A percentile compares a stretch with the other conserved stretches of the same genome.
Evolutionary conservation across 2,329 filamentous ascomycete species (phyloP).

Genomic region (Scedosporium aurantiacum): DNA sequence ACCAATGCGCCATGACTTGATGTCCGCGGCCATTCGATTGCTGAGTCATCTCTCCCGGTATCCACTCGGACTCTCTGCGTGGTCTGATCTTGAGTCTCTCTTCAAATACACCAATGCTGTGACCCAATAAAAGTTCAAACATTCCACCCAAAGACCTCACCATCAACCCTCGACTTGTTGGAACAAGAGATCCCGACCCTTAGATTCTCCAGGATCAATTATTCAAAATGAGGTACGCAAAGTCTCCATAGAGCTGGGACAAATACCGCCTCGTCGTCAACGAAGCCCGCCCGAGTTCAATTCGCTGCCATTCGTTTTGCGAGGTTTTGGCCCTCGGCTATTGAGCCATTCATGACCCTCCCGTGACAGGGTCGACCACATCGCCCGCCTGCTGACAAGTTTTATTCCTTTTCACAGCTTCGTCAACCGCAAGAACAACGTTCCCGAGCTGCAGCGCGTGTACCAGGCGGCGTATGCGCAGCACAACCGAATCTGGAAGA

Average conservation of each 20-base stretch:
- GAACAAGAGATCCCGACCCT: constrained; percentile 2
- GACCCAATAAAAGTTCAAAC: constrained; percentile 10
- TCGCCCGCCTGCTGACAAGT: constrained; percentile 17
- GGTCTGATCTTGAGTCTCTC: constrained; percentile 2
- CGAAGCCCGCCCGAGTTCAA: background rate
- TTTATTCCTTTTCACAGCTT: constrained; percentile 27
- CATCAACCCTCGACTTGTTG: constrained; percentile 13
- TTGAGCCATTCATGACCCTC: background rate
- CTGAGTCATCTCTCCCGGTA: background rate
- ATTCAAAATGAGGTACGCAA: constrained; percentile 29
- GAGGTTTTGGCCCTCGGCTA: background rate
- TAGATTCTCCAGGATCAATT: constrained; percentile 14
- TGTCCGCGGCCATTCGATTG: background rate
- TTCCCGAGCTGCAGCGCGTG: constrained; percentile 61
- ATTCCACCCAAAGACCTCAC: constrained; percentile 10
- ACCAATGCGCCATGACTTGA: too few relatives aligned
- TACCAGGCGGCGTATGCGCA: constrained; percentile 64
- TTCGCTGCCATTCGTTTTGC: background rate
- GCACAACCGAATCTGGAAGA: constrained; percentile 63
- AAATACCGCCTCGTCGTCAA: background rate
- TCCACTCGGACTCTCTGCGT: background rate
- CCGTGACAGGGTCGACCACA: constrained; percentile 10
- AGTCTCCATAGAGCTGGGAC: background rate
- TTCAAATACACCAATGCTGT: background rate
- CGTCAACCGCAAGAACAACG: constrained; percentile 65